phyloP scores from a whole-genome alignment of 352 stramenopile genomes.

The Globisporangium barbulae region DNA sequence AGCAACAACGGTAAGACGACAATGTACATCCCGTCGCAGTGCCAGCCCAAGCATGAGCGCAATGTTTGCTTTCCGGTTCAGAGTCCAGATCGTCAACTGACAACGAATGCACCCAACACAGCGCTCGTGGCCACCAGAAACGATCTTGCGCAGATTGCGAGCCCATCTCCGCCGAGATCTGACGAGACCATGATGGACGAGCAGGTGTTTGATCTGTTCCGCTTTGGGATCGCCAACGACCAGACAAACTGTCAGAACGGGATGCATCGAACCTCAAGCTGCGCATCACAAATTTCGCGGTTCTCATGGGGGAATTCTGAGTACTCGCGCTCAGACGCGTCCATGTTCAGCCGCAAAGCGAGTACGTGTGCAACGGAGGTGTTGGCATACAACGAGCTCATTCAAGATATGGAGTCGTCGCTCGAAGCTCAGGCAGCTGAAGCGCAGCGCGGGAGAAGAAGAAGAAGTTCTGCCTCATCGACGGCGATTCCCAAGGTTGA shows the following conservation, averaged over 20 bases:
- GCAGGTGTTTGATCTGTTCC: slow-evolving; percentile 54
- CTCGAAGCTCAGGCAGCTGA: neutral
- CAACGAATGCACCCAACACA: slow-evolving; percentile 3
- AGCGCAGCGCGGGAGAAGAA: neutral
- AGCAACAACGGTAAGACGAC: slow-evolving; percentile 41
- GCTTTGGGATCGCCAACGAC: slow-evolving; percentile 50
- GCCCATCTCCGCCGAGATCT: neutral
- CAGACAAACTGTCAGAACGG: neutral
- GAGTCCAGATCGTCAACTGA: neutral
- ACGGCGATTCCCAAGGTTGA: slow-evolving; percentile 4
- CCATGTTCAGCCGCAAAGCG: slow-evolving; percentile 38
- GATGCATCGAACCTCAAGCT: slow-evolving; percentile 15
- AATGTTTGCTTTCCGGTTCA: neutral
- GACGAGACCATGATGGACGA: slow-evolving; percentile 49
- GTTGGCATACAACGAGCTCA: slow-evolving; percentile 59
- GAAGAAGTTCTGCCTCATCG: neutral
- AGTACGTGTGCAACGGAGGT: slow-evolving; percentile 62
- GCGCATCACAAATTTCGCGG: slow-evolving; percentile 23
- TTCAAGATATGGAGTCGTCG: slow-evolving; percentile 54
- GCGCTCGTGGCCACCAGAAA: slow-evolving; percentile 3
- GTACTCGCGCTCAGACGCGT: slow-evolving; percentile 27
- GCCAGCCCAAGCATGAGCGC: slow-evolving; percentile 1
- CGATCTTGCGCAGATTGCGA: neutral
- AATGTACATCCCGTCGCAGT: slow-evolving; percentile 43
- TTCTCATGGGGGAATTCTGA: slow-evolving; percentile 24